A percentile compares a stretch with the other conserved stretches of the same genome.
Evolutionary conservation across 2,329 filamentous ascomycete genomes (phyloP).

Genomic region (Orbilia quercus): DNA sequence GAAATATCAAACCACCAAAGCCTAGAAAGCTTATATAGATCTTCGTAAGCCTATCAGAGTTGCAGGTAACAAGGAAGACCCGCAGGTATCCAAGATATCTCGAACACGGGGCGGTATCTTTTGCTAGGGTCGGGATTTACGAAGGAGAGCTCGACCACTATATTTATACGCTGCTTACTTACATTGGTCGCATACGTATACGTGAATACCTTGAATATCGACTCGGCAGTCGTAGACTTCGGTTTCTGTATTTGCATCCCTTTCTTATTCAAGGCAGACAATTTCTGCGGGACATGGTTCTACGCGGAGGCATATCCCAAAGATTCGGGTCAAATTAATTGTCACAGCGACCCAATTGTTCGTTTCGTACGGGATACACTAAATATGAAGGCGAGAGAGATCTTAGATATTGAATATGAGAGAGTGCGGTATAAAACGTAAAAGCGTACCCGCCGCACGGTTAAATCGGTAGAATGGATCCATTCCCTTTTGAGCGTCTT

Average conservation of each 20-base stretch:
- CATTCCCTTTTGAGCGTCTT: conserved; percentile 36
- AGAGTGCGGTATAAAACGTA: no score
- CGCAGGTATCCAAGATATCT: conserved; percentile 18
- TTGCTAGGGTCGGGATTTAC: not conserved
- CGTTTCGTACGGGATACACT: conserved; percentile 11
- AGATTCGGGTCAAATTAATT: conserved; percentile 33
- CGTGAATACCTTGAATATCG: no score
- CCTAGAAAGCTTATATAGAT: conserved; percentile 14
- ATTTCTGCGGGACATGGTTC: no score
- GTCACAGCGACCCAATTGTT: conserved; percentile 33
- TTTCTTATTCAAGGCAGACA: conserved; percentile 36
- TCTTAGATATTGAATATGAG: no score
- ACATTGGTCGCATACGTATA: no score
- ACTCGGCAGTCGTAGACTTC: no score
- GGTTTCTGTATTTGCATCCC: no score
- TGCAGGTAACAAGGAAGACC: conserved; percentile 38
- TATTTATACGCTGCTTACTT: not conserved
- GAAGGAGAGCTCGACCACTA: conserved; percentile 30
- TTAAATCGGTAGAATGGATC: conserved; percentile 49
- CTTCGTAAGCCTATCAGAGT: conserved; percentile 19
- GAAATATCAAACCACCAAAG: conserved; percentile 30
- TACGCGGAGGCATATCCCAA: conserved; percentile 18
- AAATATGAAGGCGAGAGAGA: conserved; percentile 9
- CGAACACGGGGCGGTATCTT: conserved; percentile 40
- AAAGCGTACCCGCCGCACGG: conserved; percentile 19